Percentiles rank a stretch among this genome's conserved stretches.
These are phyloP conservation scores for Aureobasidium sp. DNA, from an alignment of 2,329 filamentous ascomycete genomes.

Conservation along the genomic window DNA sequence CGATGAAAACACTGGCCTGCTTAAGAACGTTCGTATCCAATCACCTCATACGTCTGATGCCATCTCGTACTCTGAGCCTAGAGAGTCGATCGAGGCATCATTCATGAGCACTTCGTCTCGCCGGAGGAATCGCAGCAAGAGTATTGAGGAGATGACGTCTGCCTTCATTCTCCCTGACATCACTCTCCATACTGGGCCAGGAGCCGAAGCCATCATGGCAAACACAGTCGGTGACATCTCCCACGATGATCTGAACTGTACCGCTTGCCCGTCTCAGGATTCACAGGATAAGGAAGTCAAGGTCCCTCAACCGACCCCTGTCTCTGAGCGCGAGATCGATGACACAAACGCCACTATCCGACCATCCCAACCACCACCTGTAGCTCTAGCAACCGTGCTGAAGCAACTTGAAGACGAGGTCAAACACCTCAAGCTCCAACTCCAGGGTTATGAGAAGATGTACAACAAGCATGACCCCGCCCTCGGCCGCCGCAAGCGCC, in stretches of 20 bases:
- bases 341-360: conserved; percentile 55
- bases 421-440: conserved; percentile 63
- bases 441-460: conserved; percentile 53
- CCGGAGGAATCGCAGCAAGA: conserved; percentile 40
- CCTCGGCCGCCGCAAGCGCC: conserved; percentile 57
- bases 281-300: conserved; percentile 29
- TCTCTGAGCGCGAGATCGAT: conserved; percentile 31
- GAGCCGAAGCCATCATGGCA: conserved; percentile 8
- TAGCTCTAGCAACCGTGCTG: conserved; percentile 74
- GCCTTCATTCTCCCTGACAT: conserved; percentile 60
- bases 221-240: conserved; percentile 23
- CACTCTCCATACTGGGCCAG: conserved; percentile 37
- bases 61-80: conserved; percentile 23
- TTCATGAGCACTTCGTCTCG: conserved; percentile 44
- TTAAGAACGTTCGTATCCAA: conserved; percentile 30
- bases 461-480: conserved; percentile 63
- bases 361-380: conserved; percentile 57
- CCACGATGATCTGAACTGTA: conserved; percentile 50
- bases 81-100: conserved; percentile 36
- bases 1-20: conserved; percentile 24
- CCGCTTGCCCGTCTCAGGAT: conserved; percentile 39
- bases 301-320: conserved; percentile 34
- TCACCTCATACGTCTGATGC: conserved; percentile 29
- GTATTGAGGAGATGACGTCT: conserved; percentile 47
- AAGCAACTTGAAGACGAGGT: conserved; percentile 77